These are phyloP conservation scores for Selaginella tamariscina DNA, from an alignment of 75 land plant genomes.

Conservation along the genomic window DNA sequence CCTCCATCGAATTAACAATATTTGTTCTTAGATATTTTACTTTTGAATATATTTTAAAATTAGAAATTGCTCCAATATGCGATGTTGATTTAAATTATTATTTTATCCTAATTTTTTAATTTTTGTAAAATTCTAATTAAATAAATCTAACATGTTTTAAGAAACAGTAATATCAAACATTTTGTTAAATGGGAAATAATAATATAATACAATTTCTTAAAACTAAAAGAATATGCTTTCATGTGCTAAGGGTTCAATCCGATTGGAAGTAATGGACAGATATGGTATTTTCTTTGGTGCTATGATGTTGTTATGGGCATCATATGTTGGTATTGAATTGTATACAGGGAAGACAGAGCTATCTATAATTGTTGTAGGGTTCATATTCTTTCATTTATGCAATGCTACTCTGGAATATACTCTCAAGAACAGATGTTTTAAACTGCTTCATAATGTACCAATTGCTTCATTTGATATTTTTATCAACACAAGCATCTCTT, in stretches of 20 bases:
- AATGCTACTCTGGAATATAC: conserved; percentile 28
- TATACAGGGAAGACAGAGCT: conserved; percentile 26
- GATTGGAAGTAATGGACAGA: background rate
- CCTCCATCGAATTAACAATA: too few species aligned
- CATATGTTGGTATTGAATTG: background rate
- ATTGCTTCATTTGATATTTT: conserved; percentile 21
- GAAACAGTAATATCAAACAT: too few species aligned
- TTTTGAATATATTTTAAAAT: too few species aligned
- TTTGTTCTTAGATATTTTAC: too few species aligned
- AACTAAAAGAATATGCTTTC: background rate
- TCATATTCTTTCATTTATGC: conserved; percentile 41
- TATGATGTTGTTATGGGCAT: background rate
- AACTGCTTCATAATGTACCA: background rate
- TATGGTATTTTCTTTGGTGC: background rate
- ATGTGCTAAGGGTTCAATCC: background rate
- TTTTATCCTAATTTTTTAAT: too few species aligned
- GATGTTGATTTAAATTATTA: too few species aligned
- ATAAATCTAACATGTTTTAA: too few species aligned
- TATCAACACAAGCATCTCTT: conserved; percentile 59
- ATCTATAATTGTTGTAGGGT: conserved; percentile 35
- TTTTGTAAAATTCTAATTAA: too few species aligned
- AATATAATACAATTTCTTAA: background rate
- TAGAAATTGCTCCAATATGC: too few species aligned
- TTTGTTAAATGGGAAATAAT: too few species aligned
- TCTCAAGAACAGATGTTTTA: conserved; percentile 31